phyloP scores from a whole-genome alignment of 495 filamentous ascomycete species.

The Friedmanniomyces simplex region DNA sequence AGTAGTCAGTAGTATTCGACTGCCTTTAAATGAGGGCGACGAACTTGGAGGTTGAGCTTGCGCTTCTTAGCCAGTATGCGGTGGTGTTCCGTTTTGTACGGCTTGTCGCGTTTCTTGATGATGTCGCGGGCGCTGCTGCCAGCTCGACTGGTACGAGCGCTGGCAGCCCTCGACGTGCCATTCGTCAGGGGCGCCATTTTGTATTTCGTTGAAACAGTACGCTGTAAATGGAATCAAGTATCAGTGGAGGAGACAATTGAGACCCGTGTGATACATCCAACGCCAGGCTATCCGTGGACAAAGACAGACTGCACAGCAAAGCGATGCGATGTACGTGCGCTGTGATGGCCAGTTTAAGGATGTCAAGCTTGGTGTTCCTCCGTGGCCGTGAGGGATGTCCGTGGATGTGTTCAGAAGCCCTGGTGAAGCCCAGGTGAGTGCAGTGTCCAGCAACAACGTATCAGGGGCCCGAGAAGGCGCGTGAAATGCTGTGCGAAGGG shows the following conservation, averaged over 20 bases:
- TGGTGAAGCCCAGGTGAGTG: background rate
- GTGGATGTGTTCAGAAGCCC: background rate
- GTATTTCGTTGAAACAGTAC: background rate
- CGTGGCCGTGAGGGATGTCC: background rate
- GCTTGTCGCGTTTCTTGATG: constrained; percentile 32
- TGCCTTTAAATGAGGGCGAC: constrained; percentile 23
- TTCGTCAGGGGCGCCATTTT: background rate
- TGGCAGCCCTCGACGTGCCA: constrained; percentile 2
- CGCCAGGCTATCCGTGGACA: background rate
- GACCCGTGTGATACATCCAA: background rate
- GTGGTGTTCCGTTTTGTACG: constrained; percentile 50
- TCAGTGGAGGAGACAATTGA: background rate
- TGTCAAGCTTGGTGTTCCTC: background rate
- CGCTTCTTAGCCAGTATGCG: constrained; percentile 50
- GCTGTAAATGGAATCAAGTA: background rate
- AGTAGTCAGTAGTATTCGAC: background rate
- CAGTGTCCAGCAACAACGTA: background rate
- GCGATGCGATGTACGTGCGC: background rate
- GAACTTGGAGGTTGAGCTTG: constrained; percentile 46
- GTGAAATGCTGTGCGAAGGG: background rate
- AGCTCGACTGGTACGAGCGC: constrained; percentile 9
- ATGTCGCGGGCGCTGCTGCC: constrained; percentile 19
- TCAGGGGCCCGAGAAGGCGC: background rate
- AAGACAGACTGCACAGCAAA: background rate
- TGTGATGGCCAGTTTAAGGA: background rate